A percentile compares a stretch with the other conserved stretches of the same genome.
Evolutionary conservation across 139 green algal genomes (phyloP).

Genomic region (Chlorella sp.): DNA sequence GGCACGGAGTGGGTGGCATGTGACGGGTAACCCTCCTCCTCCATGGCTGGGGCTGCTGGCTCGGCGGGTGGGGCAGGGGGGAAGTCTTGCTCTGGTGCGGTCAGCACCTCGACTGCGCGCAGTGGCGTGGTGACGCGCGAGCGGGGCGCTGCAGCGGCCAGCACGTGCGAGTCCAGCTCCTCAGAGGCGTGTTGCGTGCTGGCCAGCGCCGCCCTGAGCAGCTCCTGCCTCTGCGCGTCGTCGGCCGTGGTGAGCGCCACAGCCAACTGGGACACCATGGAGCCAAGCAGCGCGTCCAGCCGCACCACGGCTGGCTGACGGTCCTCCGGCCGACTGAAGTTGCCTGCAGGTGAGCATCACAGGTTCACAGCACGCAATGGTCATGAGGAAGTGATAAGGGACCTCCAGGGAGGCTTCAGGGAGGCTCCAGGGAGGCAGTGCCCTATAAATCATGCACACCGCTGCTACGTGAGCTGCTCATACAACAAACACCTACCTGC

Average conservation of each 20-base stretch:
- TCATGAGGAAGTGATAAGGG: too few relatives aligned
- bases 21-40: too few relatives aligned
- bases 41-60: too few relatives aligned
- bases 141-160: neutral
- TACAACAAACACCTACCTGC: neutral
- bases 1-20: neutral
- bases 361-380: too few relatives aligned
- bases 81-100: constrained; percentile 5
- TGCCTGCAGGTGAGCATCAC: too few relatives aligned
- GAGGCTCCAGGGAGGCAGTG: too few relatives aligned
- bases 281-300: constrained; percentile 27
- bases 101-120: constrained; percentile 1
- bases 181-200: neutral
- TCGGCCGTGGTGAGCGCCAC: constrained; percentile 1
- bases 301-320: neutral
- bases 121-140: neutral
- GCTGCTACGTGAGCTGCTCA: too few relatives aligned
- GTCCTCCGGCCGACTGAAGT: constrained; percentile 16
- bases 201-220: neutral
- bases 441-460: too few relatives aligned
- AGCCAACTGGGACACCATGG: constrained; percentile 8
- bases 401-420: too few relatives aligned
- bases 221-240: neutral
- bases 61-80: neutral
- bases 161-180: neutral